A percentile compares a stretch with the other conserved stretches of the same genome.
These are phyloP conservation scores for Daldinia childiae DNA, from an alignment of 495 filamentous ascomycete genomes.

Conservation along the genomic window DNA sequence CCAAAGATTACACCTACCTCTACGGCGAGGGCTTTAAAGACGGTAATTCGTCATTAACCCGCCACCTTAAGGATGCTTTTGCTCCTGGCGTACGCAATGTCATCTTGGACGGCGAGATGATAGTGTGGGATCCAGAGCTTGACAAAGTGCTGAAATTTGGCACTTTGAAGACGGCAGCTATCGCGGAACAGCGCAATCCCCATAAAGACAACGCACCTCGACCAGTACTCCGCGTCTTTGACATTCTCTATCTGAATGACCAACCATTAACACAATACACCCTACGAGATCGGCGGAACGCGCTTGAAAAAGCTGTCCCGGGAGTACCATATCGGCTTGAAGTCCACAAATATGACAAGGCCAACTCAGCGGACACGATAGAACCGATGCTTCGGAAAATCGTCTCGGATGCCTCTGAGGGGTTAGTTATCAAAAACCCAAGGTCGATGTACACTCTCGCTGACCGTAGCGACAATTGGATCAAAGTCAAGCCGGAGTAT, in stretches of 20 bases:
- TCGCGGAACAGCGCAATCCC: slow-evolving; percentile 82
- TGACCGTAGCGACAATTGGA: slow-evolving; percentile 95
- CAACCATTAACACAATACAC: slow-evolving; percentile 80
- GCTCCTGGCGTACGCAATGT: slow-evolving; percentile 77
- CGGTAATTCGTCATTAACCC: slow-evolving; percentile 78
- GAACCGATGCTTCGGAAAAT: slow-evolving; percentile 82
- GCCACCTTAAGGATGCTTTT: slow-evolving; percentile 83
- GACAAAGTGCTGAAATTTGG: slow-evolving; percentile 90
- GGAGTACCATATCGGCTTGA: slow-evolving; percentile 80
- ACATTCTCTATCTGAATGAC: slow-evolving; percentile 90
- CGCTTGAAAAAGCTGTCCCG: slow-evolving; percentile 72
- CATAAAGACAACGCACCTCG: slow-evolving; percentile 71
- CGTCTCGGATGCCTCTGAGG: slow-evolving; percentile 88
- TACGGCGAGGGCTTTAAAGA: slow-evolving; percentile 84
- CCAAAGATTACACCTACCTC: slow-evolving; percentile 95
- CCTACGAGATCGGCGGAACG: slow-evolving; percentile 80
- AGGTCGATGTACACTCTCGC: slow-evolving; percentile 86
- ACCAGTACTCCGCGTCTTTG: slow-evolving; percentile 87
- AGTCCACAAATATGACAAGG: slow-evolving; percentile 77
- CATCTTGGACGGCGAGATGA: slow-evolving; percentile 97
- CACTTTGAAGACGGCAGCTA: slow-evolving; percentile 89
- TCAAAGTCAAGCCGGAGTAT: slow-evolving; percentile 99
- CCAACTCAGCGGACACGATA: slow-evolving; percentile 72
- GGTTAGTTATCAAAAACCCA: slow-evolving; percentile 94
- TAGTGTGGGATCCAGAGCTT: slow-evolving; percentile 93